phyloP scores from a whole-genome alignment of 805 yeast species.

The Vanderwaltozyma yarrowii region DNA sequence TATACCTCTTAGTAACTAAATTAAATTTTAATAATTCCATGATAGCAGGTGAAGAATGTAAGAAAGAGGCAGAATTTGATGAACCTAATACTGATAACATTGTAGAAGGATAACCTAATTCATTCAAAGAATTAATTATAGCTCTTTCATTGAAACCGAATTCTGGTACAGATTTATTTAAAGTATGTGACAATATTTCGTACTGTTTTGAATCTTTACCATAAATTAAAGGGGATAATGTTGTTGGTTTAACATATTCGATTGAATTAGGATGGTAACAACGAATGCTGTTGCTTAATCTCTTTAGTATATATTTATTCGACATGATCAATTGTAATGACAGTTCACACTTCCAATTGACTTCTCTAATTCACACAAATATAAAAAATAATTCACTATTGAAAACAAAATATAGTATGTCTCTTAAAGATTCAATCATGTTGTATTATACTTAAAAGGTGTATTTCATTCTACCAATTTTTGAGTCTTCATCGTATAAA shows the following conservation, averaged over 20 bases:
- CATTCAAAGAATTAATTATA: slow-evolving; percentile 19
- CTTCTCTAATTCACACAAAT: too few species aligned
- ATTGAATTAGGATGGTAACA: slow-evolving; percentile 19
- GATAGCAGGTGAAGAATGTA: slow-evolving; percentile 27
- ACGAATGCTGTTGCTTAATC: slow-evolving; percentile 3
- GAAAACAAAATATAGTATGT: too few species aligned
- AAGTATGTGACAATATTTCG: slow-evolving; percentile 18
- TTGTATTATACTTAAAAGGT: too few species aligned
- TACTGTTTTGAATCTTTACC: slow-evolving; percentile 21
- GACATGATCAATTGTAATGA: neutral
- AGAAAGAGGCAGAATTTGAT: slow-evolving; percentile 23
- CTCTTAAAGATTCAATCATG: too few species aligned
- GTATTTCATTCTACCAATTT: too few species aligned
- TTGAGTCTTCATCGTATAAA: too few species aligned
- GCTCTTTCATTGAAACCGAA: slow-evolving; percentile 27
- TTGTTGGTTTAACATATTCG: slow-evolving; percentile 15
- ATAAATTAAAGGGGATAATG: slow-evolving; percentile 19
- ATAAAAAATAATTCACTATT: too few species aligned
- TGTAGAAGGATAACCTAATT: slow-evolving; percentile 19
- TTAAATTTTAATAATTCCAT: slow-evolving; percentile 47
- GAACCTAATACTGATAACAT: slow-evolving; percentile 24
- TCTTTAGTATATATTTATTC: neutral
- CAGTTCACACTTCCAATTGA: too few species aligned
- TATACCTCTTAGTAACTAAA: slow-evolving; percentile 38
- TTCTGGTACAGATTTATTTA: slow-evolving; percentile 22